A percentile compares a stretch with the other conserved stretches of the same genome.
Conservation (phyloP, 2,329 filamentous ascomycete genomes). For the Alternaria sp. region DNA sequence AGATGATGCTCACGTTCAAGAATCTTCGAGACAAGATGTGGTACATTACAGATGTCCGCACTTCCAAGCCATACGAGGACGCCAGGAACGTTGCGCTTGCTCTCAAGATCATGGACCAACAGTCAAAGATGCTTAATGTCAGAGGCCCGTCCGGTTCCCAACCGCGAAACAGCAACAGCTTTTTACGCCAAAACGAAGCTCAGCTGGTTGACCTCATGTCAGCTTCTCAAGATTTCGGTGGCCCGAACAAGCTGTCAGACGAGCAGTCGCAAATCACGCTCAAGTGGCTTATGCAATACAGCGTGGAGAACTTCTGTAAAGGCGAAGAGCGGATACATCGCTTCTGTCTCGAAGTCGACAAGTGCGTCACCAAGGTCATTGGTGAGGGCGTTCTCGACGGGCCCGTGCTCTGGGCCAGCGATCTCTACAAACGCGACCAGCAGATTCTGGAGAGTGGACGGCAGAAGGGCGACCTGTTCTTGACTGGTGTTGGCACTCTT, state of each 20-base stretch:
- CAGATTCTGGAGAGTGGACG: slow-evolving; percentile 61
- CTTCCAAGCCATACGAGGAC: slow-evolving; percentile 86
- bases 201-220: slow-evolving; percentile 89
- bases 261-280: slow-evolving; percentile 87
- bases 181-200: slow-evolving; percentile 80
- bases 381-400: slow-evolving; percentile 84
- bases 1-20: slow-evolving; percentile 75
- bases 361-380: slow-evolving; percentile 82
- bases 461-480: slow-evolving; percentile 57
- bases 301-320: slow-evolving; percentile 90
- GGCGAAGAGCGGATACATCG: slow-evolving; percentile 95
- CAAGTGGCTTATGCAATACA: slow-evolving; percentile 80
- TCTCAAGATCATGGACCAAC: slow-evolving; percentile 84
- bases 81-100: slow-evolving; percentile 85
- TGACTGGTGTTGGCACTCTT: slow-evolving; percentile 55
- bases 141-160: slow-evolving; percentile 49
- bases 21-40: slow-evolving; percentile 95
- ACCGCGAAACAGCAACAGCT: slow-evolving; percentile 57
- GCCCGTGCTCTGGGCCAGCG: slow-evolving; percentile 90
- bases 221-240: slow-evolving; percentile 80
- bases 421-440: slow-evolving; percentile 82
- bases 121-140: slow-evolving; percentile 50
- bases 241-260: slow-evolving; percentile 94
- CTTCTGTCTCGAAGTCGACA: slow-evolving; percentile 88
- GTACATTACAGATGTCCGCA: slow-evolving; percentile 93